A percentile compares a stretch with the other conserved stretches of the same genome.
phyloP scores from a whole-genome alignment of 2,329 filamentous ascomycete species.

The Xylaria sp. region DNA sequence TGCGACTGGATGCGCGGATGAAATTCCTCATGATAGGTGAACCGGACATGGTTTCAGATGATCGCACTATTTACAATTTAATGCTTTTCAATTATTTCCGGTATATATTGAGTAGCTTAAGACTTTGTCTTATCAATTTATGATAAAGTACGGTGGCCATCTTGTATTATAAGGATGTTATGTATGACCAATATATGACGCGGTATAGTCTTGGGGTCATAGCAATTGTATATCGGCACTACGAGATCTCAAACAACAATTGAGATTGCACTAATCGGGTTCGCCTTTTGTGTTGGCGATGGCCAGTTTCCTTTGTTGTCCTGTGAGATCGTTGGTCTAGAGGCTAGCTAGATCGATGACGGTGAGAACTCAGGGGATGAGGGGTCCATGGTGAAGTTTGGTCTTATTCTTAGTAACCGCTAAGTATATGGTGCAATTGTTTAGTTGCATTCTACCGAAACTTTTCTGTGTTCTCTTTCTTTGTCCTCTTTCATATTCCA shows the following conservation, averaged over 20 bases:
- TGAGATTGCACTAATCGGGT: constrained; percentile 1
- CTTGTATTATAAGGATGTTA: background rate
- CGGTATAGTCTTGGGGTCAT: background rate
- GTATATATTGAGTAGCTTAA: background rate
- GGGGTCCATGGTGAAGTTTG: background rate
- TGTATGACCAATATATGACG: constrained; percentile 33
- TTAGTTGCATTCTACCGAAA: background rate
- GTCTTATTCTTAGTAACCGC: background rate
- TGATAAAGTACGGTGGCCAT: background rate
- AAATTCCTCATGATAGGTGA: constrained; percentile 18
- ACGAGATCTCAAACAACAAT: constrained; percentile 7
- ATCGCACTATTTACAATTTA: background rate
- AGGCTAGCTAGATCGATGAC: constrained; percentile 22
- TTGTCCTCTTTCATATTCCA: background rate
- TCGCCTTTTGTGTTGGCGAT: background rate
- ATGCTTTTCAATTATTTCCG: background rate
- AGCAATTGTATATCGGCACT: background rate
- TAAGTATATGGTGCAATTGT: background rate
- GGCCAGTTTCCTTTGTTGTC: background rate
- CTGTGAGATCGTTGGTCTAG: constrained; percentile 1
- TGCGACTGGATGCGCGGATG: constrained; percentile 8
- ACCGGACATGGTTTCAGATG: constrained; percentile 14
- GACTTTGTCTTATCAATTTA: too few species aligned
- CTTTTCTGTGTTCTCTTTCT: background rate
- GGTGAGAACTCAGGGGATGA: background rate